Conservation (phyloP, 2,329 filamentous ascomycete genomes). For the Fusarium sp. region DNA sequence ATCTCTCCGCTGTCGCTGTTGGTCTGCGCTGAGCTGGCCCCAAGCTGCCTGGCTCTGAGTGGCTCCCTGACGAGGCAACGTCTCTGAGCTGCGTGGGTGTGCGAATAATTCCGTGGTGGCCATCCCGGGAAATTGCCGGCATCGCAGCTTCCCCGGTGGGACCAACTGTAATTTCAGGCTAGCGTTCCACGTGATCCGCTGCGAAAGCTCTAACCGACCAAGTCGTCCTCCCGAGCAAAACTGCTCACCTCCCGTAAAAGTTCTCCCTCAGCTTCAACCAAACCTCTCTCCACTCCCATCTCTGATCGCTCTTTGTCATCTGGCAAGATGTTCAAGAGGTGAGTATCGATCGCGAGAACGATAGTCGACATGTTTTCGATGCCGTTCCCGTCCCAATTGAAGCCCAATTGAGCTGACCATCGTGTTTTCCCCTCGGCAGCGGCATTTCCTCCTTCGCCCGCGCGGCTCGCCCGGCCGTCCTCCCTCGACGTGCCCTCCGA, state of each 20-base stretch:
- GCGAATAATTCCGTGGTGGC: conserved; percentile 49
- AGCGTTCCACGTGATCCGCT: conserved; percentile 57
- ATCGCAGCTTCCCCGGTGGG: conserved; percentile 46
- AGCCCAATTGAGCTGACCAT: conserved; percentile 62
- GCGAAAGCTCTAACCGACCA: conserved; percentile 63
- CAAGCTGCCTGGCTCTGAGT: conserved; percentile 10
- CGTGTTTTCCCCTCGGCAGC: conserved; percentile 61
- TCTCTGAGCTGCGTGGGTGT: conserved; percentile 6
- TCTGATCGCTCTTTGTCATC: conserved; percentile 76
- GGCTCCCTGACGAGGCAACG: conserved; percentile 35
- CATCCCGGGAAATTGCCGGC: conserved; percentile 53
- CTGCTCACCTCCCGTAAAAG: conserved; percentile 64
- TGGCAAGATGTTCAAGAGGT: conserved; percentile 89
- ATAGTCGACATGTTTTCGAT: conserved; percentile 48
- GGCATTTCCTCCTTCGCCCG: conserved; percentile 76
- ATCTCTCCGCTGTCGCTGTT: conserved; percentile 22
- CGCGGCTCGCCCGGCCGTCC: conserved; percentile 73
- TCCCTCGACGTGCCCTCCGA: conserved; percentile 70
- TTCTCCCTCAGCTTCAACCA: conserved; percentile 65
- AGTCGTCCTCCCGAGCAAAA: conserved; percentile 63
- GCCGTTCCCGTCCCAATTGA: conserved; percentile 60
- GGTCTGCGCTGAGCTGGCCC: conserved; percentile 13
- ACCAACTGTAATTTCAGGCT: conserved; percentile 48
- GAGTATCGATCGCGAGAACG: conserved; percentile 60
- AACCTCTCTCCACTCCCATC: conserved; percentile 72